Base-by-base conservation (phyloP, 495 filamentous ascomycete genomes). In the Penicillium simplicissimum region DNA sequence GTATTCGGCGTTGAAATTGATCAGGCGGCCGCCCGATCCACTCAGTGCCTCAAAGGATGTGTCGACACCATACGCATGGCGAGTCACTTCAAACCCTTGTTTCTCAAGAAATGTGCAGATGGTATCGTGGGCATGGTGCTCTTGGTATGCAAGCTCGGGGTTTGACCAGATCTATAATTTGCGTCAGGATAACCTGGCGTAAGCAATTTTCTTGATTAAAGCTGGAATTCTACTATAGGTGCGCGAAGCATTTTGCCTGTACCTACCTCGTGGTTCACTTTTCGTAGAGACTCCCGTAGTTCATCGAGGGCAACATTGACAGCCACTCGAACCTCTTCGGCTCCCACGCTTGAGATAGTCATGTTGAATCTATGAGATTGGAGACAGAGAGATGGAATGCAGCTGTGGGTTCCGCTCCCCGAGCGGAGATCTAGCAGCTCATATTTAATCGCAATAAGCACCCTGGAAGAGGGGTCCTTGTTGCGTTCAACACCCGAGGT, bases 111-210 rank as follows among this genome's bases (percentile, higher is more conserved):
- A 88, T 10, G 74, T 66, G 11, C 82, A 84, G 57, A 88, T 74
- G 4, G 81, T 77, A 56, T 86, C 76, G 62, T 88, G 85, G 15
- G 86, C 83, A 11, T 74, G 80, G 67, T 78, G 73, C 56, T 89
- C 86, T 55, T 84, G 58, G 56, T 81, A 88, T 0, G 78, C 82
- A 0, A 84, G 73, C 67, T 89, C 85, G 1, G 86, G 85, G 56
- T 87, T 82, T 5, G 82, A 82, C 72, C 85, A 86, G 28, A 89
- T 86, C 72, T 83, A 42, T n/a, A 38, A 6, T 9, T 51, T 9
- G 28, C 8, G 3, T 19, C 8, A 21, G 9, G 23, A 25, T 25
- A 25, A 42, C n/a, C n/a, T n/a, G 7, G 6, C 14, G 9, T 55
- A 19, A 42, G 37, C 4, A 8, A 11, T 31, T 6, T 37, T 19